Evolutionary conservation across 805 yeast species (phyloP).

Genomic region (Kodamaea laetipori): DNA sequence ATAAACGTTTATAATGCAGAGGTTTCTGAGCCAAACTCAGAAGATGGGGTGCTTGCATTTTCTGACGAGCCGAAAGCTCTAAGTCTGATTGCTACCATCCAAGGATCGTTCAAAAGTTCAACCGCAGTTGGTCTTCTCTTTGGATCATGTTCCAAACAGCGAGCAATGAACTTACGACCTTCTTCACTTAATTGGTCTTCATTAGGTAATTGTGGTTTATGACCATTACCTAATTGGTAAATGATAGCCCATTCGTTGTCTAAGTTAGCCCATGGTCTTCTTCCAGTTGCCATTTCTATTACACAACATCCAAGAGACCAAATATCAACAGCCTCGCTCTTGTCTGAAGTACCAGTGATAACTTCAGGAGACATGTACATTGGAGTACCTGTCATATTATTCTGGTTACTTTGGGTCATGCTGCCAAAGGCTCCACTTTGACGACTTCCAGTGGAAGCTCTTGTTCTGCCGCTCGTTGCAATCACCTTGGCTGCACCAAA

Average conservation of each 20-base stretch:
- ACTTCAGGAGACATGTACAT: conserved; percentile 99
- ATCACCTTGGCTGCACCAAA: conserved; percentile 96
- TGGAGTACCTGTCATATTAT: conserved; percentile 86
- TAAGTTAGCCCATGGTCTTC: conserved; percentile 93
- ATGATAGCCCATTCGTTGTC: conserved; percentile 98
- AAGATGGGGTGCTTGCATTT: conserved; percentile 36
- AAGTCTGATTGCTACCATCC: conserved; percentile 75
- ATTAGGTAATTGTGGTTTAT: conserved; percentile 81
- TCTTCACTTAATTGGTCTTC: conserved; percentile 72
- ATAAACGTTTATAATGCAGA: neutral
- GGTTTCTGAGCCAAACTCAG: conserved; percentile 26
- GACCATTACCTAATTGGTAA: conserved; percentile 98
- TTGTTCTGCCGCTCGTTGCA: conserved; percentile 57
- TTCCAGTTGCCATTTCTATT: conserved; percentile 94
- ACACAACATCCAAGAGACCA: conserved; percentile 98
- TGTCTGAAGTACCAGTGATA: conserved; percentile 63
- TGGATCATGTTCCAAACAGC: conserved; percentile 84
- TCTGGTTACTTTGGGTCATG: conserved; percentile 27
- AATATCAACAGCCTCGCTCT: conserved; percentile 74
- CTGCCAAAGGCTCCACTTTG: conserved; percentile 2
- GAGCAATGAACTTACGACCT: conserved; percentile 70
- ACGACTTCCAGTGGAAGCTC: conserved; percentile 19
- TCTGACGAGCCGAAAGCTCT: conserved; percentile 58
- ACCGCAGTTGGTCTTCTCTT: conserved; percentile 77
- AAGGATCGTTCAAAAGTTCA: conserved; percentile 83